phyloP scores from a whole-genome alignment of 1,139 yeast species.

The Suhomyces wounanorum region DNA sequence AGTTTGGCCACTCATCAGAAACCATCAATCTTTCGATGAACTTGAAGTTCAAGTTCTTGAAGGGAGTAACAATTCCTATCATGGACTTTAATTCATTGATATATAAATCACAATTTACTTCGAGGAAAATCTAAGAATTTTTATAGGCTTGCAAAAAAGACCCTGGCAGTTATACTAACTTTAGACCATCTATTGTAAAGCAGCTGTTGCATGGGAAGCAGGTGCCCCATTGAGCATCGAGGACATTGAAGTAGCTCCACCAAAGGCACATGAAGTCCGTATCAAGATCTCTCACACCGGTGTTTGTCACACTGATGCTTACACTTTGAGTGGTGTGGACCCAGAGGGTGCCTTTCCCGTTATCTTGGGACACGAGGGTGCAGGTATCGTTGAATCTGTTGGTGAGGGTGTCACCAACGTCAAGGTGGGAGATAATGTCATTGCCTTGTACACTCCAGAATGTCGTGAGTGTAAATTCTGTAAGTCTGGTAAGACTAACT shows the following conservation, averaged over 20 bases:
- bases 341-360: constrained; percentile 97
- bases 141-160: constrained; percentile 4
- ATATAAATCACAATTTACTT: no score
- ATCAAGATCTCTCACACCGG: constrained; percentile 86
- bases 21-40: no score
- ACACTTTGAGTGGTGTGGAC: constrained; percentile 89
- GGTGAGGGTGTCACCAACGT: constrained; percentile 92
- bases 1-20: no score
- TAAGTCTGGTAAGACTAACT: constrained; percentile 90
- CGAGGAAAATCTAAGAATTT: background rate
- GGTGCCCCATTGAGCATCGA: constrained; percentile 82
- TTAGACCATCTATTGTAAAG: constrained; percentile 82
- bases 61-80: background rate
- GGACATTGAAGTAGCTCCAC: constrained; percentile 87
- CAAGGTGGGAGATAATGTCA: constrained; percentile 85
- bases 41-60: no score
- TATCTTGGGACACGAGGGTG: constrained; percentile 94
- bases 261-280: constrained; percentile 96
- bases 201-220: constrained; percentile 98
- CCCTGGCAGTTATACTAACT: constrained; percentile 21
- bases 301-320: constrained; percentile 98
- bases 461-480: constrained; percentile 95
- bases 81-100: background rate
- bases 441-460: constrained; percentile 94
- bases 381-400: constrained; percentile 88